Evolutionary conservation across 441 rosid genomes (phyloP).

Genomic region (Daphne laureola): DNA sequence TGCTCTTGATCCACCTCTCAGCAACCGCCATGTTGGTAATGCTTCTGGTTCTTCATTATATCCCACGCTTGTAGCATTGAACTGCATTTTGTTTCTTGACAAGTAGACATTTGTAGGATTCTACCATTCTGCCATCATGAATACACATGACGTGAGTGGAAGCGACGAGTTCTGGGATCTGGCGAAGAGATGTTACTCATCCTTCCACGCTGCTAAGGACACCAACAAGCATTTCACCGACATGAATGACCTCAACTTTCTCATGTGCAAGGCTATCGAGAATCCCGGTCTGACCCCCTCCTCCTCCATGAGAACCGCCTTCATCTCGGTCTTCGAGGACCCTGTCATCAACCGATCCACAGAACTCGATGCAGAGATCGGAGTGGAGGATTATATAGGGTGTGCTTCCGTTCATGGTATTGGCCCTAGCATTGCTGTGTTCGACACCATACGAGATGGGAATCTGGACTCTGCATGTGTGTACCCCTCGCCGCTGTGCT

Average conservation of each 20-base stretch:
- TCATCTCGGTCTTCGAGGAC: constrained; percentile 74
- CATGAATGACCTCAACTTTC: constrained; percentile 72
- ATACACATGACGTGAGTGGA: constrained; percentile 54
- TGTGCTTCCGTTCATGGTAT: constrained; percentile 77
- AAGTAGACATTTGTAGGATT: constrained; percentile 39
- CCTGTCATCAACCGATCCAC: constrained; percentile 33
- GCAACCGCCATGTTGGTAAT: constrained; percentile 49
- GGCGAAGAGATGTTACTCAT: constrained; percentile 43
- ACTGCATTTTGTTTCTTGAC: not conserved
- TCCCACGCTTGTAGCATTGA: not conserved
- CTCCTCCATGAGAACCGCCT: constrained; percentile 54
- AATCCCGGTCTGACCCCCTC: constrained; percentile 72
- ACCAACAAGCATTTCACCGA: constrained; percentile 72
- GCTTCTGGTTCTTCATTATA: constrained; percentile 8
- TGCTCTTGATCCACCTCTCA: constrained; percentile 56
- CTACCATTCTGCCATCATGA: constrained; percentile 71
- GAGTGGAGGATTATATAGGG: constrained; percentile 53
- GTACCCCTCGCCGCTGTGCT: constrained; percentile 77
- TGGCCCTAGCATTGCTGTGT: constrained; percentile 68
- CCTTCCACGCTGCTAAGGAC: constrained; percentile 45
- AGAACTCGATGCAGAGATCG: constrained; percentile 21
- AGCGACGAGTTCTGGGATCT: constrained; percentile 64
- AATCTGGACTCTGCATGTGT: constrained; percentile 58
- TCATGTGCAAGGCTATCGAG: constrained; percentile 82
- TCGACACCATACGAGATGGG: constrained; percentile 66